These are phyloP conservation scores for Hyaloraphidium curvatum DNA, from an alignment of 192 early-diverging fungal genomes.

Conservation along the genomic window DNA sequence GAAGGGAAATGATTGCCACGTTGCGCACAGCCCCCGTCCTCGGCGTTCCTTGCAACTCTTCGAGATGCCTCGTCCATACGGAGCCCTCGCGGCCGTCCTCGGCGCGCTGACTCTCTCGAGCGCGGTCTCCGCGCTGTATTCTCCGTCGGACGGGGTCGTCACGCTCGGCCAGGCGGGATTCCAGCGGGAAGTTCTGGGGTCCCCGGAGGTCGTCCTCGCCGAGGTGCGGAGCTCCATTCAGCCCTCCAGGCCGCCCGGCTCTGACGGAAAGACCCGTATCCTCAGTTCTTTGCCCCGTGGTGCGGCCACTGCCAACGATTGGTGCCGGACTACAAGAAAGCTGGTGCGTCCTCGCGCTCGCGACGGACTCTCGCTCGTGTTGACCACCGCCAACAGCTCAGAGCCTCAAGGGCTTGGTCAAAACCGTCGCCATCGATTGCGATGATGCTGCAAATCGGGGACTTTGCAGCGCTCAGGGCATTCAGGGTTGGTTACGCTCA, in stretches of 20 bases:
- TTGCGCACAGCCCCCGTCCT: no score
- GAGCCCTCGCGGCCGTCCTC: no score
- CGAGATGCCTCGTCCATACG: no score
- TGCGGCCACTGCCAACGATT: conserved; percentile 1
- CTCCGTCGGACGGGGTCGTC: not conserved
- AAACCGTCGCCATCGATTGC: not conserved
- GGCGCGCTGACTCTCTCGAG: not conserved
- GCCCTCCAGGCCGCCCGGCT: no score
- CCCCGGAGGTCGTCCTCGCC: not conserved
- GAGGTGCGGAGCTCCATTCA: no score
- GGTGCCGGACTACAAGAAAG: conserved; percentile 4
- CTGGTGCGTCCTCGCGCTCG: not conserved
- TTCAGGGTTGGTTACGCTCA: not conserved
- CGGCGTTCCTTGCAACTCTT: no score
- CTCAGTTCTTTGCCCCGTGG: conserved; percentile 2
- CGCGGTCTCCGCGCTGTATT: not conserved
- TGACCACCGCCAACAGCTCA: not conserved
- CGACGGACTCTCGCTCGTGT: not conserved
- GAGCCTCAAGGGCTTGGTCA: conserved; percentile 1
- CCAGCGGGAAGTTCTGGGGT: not conserved
- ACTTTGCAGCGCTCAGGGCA: not conserved
- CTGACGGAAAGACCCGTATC: no score
- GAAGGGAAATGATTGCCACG: no score
- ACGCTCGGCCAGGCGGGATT: not conserved
- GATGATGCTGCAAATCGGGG: not conserved